Conservation (phyloP, 2,329 filamentous ascomycete genomes). For the Colletotrichum costaricense region DNA sequence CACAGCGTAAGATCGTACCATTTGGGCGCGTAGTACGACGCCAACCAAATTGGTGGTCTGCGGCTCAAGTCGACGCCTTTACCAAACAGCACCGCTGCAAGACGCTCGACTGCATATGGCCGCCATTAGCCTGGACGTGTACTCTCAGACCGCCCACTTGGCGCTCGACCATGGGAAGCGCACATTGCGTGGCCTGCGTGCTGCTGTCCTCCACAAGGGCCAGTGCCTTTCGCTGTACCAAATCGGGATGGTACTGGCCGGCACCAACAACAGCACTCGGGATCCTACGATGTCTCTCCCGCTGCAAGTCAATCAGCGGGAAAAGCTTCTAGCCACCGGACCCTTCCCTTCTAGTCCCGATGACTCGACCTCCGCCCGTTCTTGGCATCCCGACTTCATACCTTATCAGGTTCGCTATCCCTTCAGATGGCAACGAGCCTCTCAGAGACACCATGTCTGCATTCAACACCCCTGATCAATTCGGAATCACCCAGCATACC, state of each 20-base stretch:
- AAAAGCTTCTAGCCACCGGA: conserved; percentile 24
- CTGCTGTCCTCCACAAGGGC: background rate
- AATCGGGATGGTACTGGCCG: background rate
- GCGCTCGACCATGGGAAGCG: conserved; percentile 5
- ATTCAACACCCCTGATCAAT: background rate
- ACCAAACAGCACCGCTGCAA: background rate
- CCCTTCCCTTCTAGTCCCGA: conserved; percentile 17
- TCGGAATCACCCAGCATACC: too few species aligned
- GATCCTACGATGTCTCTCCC: conserved; percentile 7
- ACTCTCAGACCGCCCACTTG: conserved; percentile 11
- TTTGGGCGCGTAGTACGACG: background rate
- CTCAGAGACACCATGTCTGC: background rate
- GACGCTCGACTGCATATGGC: background rate
- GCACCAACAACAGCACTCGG: background rate
- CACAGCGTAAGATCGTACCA: conserved; percentile 12
- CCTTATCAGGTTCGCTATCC: background rate
- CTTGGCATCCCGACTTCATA: conserved; percentile 18
- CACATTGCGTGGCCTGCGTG: conserved; percentile 21
- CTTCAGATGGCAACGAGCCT: background rate
- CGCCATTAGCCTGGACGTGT: background rate
- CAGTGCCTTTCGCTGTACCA: background rate
- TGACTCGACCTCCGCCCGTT: background rate
- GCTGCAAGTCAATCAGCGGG: conserved; percentile 2
- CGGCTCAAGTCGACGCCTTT: background rate
- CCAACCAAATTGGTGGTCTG: background rate